Base-by-base conservation (phyloP, 148 eudicot genomes). In the Arctostaphylos glauca region DNA sequence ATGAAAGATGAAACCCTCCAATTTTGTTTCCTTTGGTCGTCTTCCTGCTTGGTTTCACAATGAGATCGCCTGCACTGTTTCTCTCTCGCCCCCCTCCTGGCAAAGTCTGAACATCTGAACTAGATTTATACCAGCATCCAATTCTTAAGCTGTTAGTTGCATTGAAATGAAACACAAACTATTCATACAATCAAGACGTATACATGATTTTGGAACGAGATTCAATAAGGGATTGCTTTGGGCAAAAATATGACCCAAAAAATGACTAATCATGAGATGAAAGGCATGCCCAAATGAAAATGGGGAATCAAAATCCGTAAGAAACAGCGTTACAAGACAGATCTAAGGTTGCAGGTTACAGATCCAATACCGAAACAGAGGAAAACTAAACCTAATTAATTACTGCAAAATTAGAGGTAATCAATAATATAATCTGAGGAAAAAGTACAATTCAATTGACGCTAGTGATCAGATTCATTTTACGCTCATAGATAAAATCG, bases 311-410 rank as follows among this genome's bases (percentile, higher is more conserved):
- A 2, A 15, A 60, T 47, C 43, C 54, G 16, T 64, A 8, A 62
- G 15, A 60, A 62, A 47, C 38, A 13, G 56, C 50, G 21, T 64
- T 23, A 23, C 70, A 80, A 43, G 38, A 41, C 7, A 44, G 53
- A 44, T 59, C 81, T 46, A 59, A 79, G 41, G 18, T 54, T 25
- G 80, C 80, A 58, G 81, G 41, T 46, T 60, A 79, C 47, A 80
- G 55, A 66, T 49, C 82, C 55, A 80, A 25, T 67, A 38, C 49
- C 50, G 54, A 21, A 25, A 53, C 76, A 81, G 18, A 41, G 15
- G 31, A 38, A 31, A 31, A 21, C 54, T 15, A 16, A 68, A 13
- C 76, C 59, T 70, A 70, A 70, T 52, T 52, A 52, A 19, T 71
- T 12, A 16, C 31, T 38, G 50, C 47, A 70, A 80, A 49, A 49